A percentile compares a stretch with the other conserved stretches of the same genome.
These are phyloP conservation scores for Blastobotrys robertii DNA, from an alignment of 805 yeast species.

Conservation along the genomic window DNA sequence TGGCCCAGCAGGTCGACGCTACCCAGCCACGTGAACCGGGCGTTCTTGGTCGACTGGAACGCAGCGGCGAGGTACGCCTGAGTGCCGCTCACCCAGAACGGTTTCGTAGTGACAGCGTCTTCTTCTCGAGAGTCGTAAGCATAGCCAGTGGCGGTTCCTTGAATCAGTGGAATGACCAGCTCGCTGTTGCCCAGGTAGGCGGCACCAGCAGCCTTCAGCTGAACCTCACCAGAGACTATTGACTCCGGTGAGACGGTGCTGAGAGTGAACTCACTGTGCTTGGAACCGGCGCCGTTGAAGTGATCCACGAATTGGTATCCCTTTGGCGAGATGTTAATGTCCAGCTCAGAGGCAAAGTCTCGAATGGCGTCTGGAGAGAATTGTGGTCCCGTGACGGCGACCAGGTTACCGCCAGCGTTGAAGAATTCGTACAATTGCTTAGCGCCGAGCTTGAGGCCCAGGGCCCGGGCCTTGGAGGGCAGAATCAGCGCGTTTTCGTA, in stretches of 20 bases:
- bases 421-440: constrained; percentile 49
- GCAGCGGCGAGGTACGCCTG: constrained; percentile 71
- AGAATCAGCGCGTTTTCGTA: constrained; percentile 51
- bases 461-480: constrained; percentile 41
- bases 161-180: constrained; percentile 57
- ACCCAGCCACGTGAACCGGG: constrained; percentile 80
- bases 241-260: constrained; percentile 8
- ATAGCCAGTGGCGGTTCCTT: constrained; percentile 56
- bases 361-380: constrained; percentile 54
- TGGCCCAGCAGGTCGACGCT: constrained; percentile 43
- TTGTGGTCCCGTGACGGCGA: constrained; percentile 47
- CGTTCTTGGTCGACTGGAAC: constrained; percentile 69
- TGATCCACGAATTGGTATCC: constrained; percentile 57
- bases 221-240: not conserved
- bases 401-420: constrained; percentile 62
- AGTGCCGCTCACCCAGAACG: constrained; percentile 68
- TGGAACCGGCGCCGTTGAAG: constrained; percentile 34
- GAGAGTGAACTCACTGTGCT: constrained; percentile 21
- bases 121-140: constrained; percentile 41
- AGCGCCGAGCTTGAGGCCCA: constrained; percentile 34
- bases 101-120: constrained; percentile 31
- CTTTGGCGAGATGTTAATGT: constrained; percentile 75
- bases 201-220: not conserved
- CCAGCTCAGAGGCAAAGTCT: constrained; percentile 64
- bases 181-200: constrained; percentile 65